Conservation (phyloP, 768 basidiomycete species). For the Tephrocybe rancida region DNA sequence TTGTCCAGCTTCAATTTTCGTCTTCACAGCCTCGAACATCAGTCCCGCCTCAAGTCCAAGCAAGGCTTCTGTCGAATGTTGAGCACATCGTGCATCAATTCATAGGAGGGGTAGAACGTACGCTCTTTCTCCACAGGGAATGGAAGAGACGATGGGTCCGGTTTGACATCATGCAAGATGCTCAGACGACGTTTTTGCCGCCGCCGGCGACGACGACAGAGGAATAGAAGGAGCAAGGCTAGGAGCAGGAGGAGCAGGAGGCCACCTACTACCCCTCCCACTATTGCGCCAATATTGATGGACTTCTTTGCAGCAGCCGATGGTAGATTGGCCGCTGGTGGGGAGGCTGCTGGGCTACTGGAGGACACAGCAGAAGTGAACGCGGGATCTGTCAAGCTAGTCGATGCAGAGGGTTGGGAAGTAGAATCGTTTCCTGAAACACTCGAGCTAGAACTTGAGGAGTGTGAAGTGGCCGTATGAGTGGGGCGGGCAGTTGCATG, state of each 20-base stretch:
- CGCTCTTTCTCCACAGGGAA: slow-evolving; percentile 1
- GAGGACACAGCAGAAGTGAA: background rate
- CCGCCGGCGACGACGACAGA: background rate
- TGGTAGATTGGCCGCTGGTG: background rate
- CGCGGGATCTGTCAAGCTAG: background rate
- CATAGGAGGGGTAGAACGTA: background rate
- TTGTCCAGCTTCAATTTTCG: background rate
- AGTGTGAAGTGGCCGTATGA: too few relatives aligned
- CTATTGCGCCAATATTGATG: background rate
- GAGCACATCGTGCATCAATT: background rate
- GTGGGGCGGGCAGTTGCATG: too few relatives aligned
- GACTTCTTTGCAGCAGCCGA: background rate
- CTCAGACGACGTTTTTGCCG: background rate
- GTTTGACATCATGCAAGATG: background rate
- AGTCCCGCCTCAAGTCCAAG: background rate
- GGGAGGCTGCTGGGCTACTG: background rate
- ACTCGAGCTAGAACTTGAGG: background rate
- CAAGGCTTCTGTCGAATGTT: background rate
- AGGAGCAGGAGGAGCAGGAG: slow-evolving; percentile 2
- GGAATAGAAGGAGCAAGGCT: background rate
- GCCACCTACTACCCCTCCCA: slow-evolving; percentile 5
- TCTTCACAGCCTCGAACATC: background rate
- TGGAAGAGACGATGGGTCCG: background rate
- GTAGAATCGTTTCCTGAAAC: background rate
- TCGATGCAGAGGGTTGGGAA: background rate